Base-by-base conservation (phyloP, 768 basidiomycete genomes). In the Rhodotorula taiwanensis region DNA sequence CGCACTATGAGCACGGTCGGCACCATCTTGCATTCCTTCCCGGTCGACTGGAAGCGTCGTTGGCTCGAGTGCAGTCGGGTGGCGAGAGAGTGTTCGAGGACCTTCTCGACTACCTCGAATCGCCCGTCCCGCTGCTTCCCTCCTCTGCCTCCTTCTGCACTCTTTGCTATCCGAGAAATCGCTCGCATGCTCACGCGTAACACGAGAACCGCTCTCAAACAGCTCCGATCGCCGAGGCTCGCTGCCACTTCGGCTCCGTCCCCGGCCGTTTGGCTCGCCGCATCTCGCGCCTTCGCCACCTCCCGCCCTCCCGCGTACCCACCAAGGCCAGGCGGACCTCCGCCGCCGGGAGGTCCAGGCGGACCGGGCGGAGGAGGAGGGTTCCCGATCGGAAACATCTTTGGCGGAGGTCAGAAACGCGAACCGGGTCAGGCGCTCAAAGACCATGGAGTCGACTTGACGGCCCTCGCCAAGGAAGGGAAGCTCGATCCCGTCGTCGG, bases 401-500 rank as follows among this genome's bases (percentile, higher is more conserved):
- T 71, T 31, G 52, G 57, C 36, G 56, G 49, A 8, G 15, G 56
- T 16, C 43, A 51, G 36, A 51, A 61, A 51, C 51, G 64, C 28
- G 59, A 70, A 39, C 65, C 69, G 11, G 70, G 70, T 4, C 33
- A 52, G 31, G 48, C 64, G 13, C 50, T 71, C 23, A 33, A 63
- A 16, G 63, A 61, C 11, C 34, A 62, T 36, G 25, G 36, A 2
- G 60, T 66, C n/a, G 78, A 78, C 58, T 58, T 79, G 44, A 77
- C 77, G 0, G 73, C 72, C 20, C 71, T 75, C 23, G 78, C 78
- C 3, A 74, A 70, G 52, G 73, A 77, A 41, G 60, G 60, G 13
- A 67, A 60, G 55, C 52, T 70, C 13, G 69, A 70, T 42, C 64
- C 64, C 4, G 69, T 70, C 25, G 58, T 70, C 16, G 69, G 69